These are phyloP conservation scores for Apophysomyces variabilis DNA, from an alignment of 371 early-diverging fungal species.

Conservation along the genomic window DNA sequence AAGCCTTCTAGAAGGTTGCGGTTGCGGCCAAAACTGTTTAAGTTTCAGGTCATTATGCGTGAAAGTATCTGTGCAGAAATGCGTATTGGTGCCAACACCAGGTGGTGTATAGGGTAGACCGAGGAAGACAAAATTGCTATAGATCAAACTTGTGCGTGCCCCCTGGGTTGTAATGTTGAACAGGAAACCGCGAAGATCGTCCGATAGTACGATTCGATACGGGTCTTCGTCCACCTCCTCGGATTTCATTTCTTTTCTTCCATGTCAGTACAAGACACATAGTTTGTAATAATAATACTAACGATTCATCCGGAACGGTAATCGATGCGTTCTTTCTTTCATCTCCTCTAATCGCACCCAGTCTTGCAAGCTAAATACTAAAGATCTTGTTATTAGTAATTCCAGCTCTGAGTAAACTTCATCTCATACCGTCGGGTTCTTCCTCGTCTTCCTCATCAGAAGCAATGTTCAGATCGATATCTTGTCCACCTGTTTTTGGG, in stretches of 20 bases:
- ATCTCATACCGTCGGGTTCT: constrained; percentile 8
- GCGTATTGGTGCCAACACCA: constrained; percentile 51
- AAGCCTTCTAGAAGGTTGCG: constrained; percentile 1
- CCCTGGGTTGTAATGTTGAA: constrained; percentile 53
- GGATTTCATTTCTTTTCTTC: constrained; percentile 22
- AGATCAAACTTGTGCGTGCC: constrained; percentile 49
- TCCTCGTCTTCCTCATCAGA: constrained; percentile 21
- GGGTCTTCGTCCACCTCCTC: constrained; percentile 66
- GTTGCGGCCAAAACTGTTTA: constrained; percentile 40
- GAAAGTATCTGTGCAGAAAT: constrained; percentile 60
- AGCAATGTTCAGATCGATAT: background rate
- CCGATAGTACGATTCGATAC: constrained; percentile 71
- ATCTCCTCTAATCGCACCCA: constrained; percentile 28
- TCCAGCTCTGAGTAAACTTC: background rate
- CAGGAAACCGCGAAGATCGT: constrained; percentile 69
- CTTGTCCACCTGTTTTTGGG: constrained; percentile 20
- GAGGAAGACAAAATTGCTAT: constrained; percentile 58
- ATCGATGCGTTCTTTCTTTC: constrained; percentile 23
- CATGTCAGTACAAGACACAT: constrained; percentile 13
- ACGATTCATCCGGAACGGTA: constrained; percentile 38
- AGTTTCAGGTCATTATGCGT: constrained; percentile 52
- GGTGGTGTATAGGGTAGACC: constrained; percentile 59
- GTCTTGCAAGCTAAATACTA: constrained; percentile 25
- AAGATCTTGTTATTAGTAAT: background rate
- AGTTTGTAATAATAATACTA: constrained; percentile 10